Percentiles rank a stretch among this genome's conserved stretches.
phyloP scores from a whole-genome alignment of 2,329 filamentous ascomycete species.

The Colletotrichum acutatum region DNA sequence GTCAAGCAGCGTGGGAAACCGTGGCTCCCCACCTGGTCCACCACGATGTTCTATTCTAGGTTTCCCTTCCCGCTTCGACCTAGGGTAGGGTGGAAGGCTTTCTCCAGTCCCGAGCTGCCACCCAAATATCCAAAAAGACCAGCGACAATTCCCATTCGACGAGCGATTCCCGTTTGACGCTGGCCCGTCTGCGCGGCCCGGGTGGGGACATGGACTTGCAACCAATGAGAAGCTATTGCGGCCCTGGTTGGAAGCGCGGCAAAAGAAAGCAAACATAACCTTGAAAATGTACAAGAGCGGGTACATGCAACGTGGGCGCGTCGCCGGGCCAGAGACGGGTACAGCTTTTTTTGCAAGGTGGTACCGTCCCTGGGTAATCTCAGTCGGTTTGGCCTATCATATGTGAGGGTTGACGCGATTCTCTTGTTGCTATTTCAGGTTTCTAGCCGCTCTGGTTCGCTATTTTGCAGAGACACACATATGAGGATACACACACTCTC shows the following conservation, averaged over 20 bases:
- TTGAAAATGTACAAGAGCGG: constrained; percentile 22
- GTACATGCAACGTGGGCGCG: constrained; percentile 30
- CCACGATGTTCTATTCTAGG: constrained; percentile 21
- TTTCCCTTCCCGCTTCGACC: constrained; percentile 17
- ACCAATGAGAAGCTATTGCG: constrained; percentile 12
- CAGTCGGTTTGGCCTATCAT: not conserved
- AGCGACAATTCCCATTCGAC: constrained; percentile 4
- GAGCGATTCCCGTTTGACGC: constrained; percentile 13
- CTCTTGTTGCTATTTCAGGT: constrained; percentile 24
- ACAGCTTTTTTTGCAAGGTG: not conserved
- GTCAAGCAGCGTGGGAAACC: not conserved
- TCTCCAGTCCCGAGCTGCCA: not conserved
- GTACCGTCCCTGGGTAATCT: not conserved
- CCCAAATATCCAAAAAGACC: not conserved
- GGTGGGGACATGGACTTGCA: not conserved
- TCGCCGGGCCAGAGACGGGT: constrained; percentile 21
- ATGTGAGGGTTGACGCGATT: constrained; percentile 11
- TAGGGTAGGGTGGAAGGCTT: no score
- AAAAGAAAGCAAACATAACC: constrained; percentile 3
- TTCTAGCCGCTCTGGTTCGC: constrained; percentile 5
- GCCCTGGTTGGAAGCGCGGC: constrained; percentile 34
- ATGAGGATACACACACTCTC: not conserved
- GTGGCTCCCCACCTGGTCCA: constrained; percentile 7
- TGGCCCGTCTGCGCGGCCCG: constrained; percentile 21
- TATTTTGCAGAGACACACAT: not conserved